Percentiles rank a stretch among this genome's conserved stretches.
Evolutionary conservation across 1,284 basidiomycete species (phyloP).

Genomic region (Agroathelia rolfsii): DNA sequence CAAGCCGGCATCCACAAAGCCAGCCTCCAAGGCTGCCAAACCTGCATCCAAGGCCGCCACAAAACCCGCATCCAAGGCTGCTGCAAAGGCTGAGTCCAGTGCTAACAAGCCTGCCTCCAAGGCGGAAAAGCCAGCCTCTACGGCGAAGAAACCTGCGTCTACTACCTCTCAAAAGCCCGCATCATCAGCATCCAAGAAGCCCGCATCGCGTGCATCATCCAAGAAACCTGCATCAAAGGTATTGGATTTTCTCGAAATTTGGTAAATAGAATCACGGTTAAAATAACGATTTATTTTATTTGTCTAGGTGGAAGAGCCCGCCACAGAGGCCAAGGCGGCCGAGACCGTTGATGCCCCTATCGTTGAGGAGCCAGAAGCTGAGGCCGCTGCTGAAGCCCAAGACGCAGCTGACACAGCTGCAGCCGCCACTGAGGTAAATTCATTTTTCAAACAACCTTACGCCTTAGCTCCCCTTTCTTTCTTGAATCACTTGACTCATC

Average conservation of each 20-base stretch:
- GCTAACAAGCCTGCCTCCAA: constrained; percentile 29
- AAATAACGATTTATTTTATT: constrained; percentile 8
- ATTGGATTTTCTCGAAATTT: constrained; percentile 5
- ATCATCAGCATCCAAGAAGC: constrained; percentile 19
- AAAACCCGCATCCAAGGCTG: constrained; percentile 22
- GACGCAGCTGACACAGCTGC: not conserved
- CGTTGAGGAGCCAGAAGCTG: constrained; percentile 42
- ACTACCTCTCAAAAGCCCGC: constrained; percentile 28
- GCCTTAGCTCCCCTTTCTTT: no score
- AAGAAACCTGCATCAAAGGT: constrained; percentile 31
- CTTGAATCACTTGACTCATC: no score
- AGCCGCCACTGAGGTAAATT: not conserved
- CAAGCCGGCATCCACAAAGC: constrained; percentile 25
- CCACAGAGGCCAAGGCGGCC: constrained; percentile 26
- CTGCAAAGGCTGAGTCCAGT: constrained; percentile 25
- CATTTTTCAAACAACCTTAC: no score
- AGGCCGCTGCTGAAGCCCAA: constrained; percentile 23
- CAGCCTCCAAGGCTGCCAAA: constrained; percentile 18
- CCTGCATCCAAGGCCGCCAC: constrained; percentile 22
- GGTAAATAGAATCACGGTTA: constrained; percentile 6
- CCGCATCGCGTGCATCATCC: no score
- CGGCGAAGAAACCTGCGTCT: constrained; percentile 32
- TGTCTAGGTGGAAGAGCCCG: constrained; percentile 33
- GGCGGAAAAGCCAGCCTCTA: no score
- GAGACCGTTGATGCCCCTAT: constrained; percentile 32